A percentile compares a stretch with the other conserved stretches of the same genome.
phyloP scores from a whole-genome alignment of 805 yeast genomes.

The Yamadazyma laniorum region DNA sequence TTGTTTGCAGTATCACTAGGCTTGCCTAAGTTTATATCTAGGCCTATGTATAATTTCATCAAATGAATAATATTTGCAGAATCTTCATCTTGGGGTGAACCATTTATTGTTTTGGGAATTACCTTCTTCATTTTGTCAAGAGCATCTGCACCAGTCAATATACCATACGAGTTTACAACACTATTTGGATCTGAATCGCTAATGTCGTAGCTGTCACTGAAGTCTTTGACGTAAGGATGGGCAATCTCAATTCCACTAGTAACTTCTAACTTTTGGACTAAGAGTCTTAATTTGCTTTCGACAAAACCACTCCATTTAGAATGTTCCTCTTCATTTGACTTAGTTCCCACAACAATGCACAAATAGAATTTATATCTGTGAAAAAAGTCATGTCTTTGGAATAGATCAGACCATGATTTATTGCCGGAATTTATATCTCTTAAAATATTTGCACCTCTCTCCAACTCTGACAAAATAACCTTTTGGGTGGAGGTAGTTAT shows the following conservation, averaged over 20 bases:
- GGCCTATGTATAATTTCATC: conserved; percentile 78
- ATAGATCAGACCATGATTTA: conserved; percentile 71
- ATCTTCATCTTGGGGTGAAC: conserved; percentile 13
- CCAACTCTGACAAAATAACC: conserved; percentile 74
- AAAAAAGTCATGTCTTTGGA: conserved; percentile 80
- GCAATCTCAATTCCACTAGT: conserved; percentile 75
- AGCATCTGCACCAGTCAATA: conserved; percentile 50
- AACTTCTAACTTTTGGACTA: conserved; percentile 81
- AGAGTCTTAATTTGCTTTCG: conserved; percentile 77
- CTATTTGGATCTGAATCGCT: conserved; percentile 22
- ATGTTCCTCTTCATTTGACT: conserved; percentile 75
- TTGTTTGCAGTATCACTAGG: conserved; percentile 32
- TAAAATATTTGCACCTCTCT: conserved; percentile 71
- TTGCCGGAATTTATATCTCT: conserved; percentile 63
- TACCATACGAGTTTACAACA: conserved; percentile 63
- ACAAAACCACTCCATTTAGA: conserved; percentile 90
- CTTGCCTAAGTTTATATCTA: conserved; percentile 49
- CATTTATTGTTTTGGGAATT: neutral
- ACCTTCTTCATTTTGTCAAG: conserved; percentile 3
- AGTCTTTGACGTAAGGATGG: conserved; percentile 75
- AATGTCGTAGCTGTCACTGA: conserved; percentile 37
- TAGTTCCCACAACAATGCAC: conserved; percentile 76
- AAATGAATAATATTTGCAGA: conserved; percentile 44
- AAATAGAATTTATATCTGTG: conserved; percentile 81
- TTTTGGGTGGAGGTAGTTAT: conserved; percentile 85